Base-by-base conservation (phyloP, 2,329 filamentous ascomycete genomes). In the Pseudogymnoascus sp. region DNA sequence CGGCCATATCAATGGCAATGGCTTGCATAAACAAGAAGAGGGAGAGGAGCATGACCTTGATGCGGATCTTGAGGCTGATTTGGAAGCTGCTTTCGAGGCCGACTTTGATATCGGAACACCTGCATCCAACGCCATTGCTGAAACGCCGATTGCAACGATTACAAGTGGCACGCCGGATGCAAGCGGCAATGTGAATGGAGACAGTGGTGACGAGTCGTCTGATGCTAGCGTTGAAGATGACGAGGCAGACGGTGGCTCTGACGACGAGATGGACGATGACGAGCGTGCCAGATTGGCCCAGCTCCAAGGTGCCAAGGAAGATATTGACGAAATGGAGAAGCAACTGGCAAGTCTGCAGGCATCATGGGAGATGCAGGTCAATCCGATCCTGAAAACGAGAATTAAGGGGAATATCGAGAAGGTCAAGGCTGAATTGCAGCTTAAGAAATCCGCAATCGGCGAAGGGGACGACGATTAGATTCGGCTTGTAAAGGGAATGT, bases 251-350 rank as follows among this genome's bases (percentile, higher is more conserved):
- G 76, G 74, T 5, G 76, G 76, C 42, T 73, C 71, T 3, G 72
- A 69, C 3, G 76, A 75, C 40, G 77, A 76, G n/a, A 71, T 80
- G 28, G 80, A 83, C 63, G 81, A 83, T 37, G 82, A 83, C 61
- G 80, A 79, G 2, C 75, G 76, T 2, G 80, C 78, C 16, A 75
- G 75, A 42, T 75, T 79, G 28, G 77, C 79, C 25, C 76, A 81
- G 66, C 72, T 77, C 23, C 76, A 79, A 46, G 77, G 79, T 65
- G 72, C 79, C 28, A 75, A 76, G 59, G 80, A 82, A 63, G 81
- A 85, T 71, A 82, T 86, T 61, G 77, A 76, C 3, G 82, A 84
- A 69, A 68, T 85, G 66, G 77, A 84, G 70, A 75, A 76, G 56
- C 77, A 80, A 64, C 77, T 85, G 42, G 75, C 75, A 42, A 72